Evolutionary conservation across 805 yeast species (phyloP).

Genomic region (Metschnikowia cerradonensis): DNA sequence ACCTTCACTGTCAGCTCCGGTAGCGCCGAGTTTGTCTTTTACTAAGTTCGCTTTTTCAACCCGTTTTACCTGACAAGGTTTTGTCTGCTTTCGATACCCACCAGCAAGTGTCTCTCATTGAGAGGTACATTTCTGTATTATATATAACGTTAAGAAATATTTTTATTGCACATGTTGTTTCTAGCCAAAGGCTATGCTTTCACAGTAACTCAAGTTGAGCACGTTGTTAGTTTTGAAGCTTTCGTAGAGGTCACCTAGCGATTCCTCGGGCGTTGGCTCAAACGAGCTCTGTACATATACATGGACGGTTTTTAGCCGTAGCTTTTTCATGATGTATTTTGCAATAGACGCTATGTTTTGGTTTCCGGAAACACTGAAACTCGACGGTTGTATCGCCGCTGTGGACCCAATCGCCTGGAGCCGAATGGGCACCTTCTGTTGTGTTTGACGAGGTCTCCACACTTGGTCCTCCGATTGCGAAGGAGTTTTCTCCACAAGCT

Average conservation of each 20-base stretch:
- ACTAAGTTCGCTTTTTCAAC: constrained; percentile 6
- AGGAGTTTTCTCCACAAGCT: background rate
- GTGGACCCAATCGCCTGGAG: constrained; percentile 62
- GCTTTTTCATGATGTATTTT: constrained; percentile 35
- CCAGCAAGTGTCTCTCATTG: constrained; percentile 1
- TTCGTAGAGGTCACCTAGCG: constrained; percentile 28
- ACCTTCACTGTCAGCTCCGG: constrained; percentile 18
- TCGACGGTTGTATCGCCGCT: constrained; percentile 44
- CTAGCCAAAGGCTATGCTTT: constrained; percentile 38
- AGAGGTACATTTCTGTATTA: constrained; percentile 2
- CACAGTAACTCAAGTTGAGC: constrained; percentile 37
- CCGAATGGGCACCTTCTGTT: constrained; percentile 42
- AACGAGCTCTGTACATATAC: constrained; percentile 39
- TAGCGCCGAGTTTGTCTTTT: constrained; percentile 17
- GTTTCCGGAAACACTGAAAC: constrained; percentile 45
- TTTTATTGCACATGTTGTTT: background rate
- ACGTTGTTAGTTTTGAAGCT: constrained; percentile 32
- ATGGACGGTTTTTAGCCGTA: constrained; percentile 19
- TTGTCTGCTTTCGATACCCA: constrained; percentile 13
- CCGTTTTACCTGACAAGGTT: background rate
- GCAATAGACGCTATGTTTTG: constrained; percentile 46
- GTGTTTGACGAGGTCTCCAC: background rate
- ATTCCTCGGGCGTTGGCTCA: constrained; percentile 40
- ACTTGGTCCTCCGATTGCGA: background rate
- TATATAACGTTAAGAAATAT: background rate